Evolutionary conservation across 768 basidiomycete species (phyloP).

Genomic region (Dentipellis sp.): DNA sequence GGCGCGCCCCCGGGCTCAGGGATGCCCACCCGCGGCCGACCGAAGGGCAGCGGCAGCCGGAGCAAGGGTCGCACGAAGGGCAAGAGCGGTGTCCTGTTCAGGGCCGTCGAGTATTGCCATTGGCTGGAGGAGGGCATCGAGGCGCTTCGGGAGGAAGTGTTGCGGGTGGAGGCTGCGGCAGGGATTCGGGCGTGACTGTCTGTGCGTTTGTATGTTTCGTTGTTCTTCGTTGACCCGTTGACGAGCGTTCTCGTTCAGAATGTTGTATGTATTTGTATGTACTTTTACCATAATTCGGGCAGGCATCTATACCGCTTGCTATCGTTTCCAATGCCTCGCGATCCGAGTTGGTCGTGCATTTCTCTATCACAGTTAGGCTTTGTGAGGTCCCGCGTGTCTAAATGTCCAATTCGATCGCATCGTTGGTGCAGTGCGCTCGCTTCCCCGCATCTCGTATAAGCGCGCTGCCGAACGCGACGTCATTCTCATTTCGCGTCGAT

Average conservation of each 20-base stretch:
- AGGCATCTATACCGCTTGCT: too few species aligned
- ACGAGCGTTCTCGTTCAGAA: not conserved
- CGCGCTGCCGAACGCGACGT: too few species aligned
- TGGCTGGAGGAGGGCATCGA: slow-evolving; percentile 83
- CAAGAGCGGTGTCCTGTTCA: slow-evolving; percentile 83
- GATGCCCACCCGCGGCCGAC: slow-evolving; percentile 70
- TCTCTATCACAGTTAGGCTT: too few species aligned
- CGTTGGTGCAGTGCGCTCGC: too few species aligned
- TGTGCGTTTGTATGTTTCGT: not conserved
- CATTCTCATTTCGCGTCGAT: too few species aligned
- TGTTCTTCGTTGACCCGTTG: not conserved
- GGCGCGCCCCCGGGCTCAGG: slow-evolving; percentile 56
- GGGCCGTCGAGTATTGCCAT: slow-evolving; percentile 75
- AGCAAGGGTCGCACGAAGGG: slow-evolving; percentile 63
- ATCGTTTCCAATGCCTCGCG: too few species aligned
- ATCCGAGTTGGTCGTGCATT: too few species aligned
- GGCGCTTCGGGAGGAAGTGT: slow-evolving; percentile 60
- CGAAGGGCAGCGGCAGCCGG: slow-evolving; percentile 62
- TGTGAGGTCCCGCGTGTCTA: too few species aligned
- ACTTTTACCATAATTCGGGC: not conserved
- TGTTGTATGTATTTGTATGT: not conserved
- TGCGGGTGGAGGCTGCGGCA: slow-evolving; percentile 57
- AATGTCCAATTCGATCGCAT: too few species aligned
- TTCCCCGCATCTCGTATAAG: too few species aligned
- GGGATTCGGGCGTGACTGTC: slow-evolving; percentile 30